Base-by-base conservation (phyloP, 1,284 basidiomycete genomes). In the Athelia psychrophila region DNA sequence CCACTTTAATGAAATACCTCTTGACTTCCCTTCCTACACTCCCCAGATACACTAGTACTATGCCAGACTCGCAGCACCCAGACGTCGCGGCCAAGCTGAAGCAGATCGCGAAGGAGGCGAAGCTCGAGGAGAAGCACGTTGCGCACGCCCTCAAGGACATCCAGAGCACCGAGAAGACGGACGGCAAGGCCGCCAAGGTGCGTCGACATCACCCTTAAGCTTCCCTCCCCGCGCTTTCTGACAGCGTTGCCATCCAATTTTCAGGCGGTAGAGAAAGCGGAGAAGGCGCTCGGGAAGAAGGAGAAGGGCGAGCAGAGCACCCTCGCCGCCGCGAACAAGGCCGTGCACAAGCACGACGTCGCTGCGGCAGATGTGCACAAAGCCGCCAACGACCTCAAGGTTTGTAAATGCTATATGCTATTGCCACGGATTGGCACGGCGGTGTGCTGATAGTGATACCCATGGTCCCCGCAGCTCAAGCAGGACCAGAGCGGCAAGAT, bases 121-220 rank as follows among this genome's bases (percentile, higher is more conserved):
- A 72, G 54, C 61, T 66, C 10, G 81, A 82, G 58, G 73, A 79
- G 55, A 69, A 70, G 42, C 68, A 63, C 48, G 61, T 83, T 54
- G 66, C 75, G 50, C 68, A 72, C 47, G 68, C 71, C 42, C 54
- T 79, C 56, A 78, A 77, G 58, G 75, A 79, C 54, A 66, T 84
- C 49, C 64, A 69, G 50, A 64, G 60, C 44, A 67, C 70, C n/a
- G 77, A 80, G 57, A 78, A 79, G 61, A 63, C 68, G 2, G 71
- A 76, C 45, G 57, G 63, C 32, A 78, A 77, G 57, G 71, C 75
- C n/a, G 65, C 73, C 57, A 82, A 80, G 71, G 80, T 78, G 50
- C 36, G 60, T 52, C 18, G 12, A 5, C 23, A 22, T 19, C 23
- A 32, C 24, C 44, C 49, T 13, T 30, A 30, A 5, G 44, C 9